Percentiles rank a stretch among this genome's conserved stretches.
phyloP scores from a whole-genome alignment of 805 yeast genomes.

The Torulaspora delbrueckii region DNA sequence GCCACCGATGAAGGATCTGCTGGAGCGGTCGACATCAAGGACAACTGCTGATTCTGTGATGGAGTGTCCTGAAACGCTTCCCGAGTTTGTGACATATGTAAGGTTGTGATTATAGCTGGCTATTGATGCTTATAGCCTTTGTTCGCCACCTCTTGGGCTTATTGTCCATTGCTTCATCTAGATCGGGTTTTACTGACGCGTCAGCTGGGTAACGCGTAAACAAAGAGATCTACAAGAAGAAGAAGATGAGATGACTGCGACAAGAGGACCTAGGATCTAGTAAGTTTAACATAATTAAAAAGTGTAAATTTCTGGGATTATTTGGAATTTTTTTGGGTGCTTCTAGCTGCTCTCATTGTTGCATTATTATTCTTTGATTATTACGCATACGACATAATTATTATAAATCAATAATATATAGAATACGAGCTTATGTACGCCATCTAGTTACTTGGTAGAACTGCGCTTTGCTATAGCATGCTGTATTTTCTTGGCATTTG shows the following conservation, averaged over 20 bases:
- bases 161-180: conserved; percentile 14
- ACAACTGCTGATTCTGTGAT: conserved; percentile 8
- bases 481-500: too few species aligned
- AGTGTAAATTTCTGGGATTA: too few species aligned
- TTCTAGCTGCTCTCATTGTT: too few species aligned
- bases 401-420: too few species aligned
- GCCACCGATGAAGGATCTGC: conserved; percentile 19
- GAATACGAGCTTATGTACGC: too few species aligned
- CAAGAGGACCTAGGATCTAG: too few species aligned
- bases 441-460: too few species aligned
- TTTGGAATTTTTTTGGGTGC: too few species aligned
- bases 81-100: conserved; percentile 11
- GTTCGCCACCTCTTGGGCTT: conserved; percentile 2
- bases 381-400: too few species aligned
- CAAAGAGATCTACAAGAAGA: not conserved
- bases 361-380: too few species aligned
- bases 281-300: too few species aligned
- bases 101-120: not conserved
- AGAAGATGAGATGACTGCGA: not conserved
- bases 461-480: too few species aligned
- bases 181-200: conserved; percentile 12
- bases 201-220: conserved; percentile 12
- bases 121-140: not conserved
- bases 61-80: conserved; percentile 13
- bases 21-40: conserved; percentile 27